Evolutionary conservation across 495 filamentous ascomycete species (phyloP), one percentile per base, ranked within the genome.

Genomic region (Trichodelitschia bisporula): DNA sequence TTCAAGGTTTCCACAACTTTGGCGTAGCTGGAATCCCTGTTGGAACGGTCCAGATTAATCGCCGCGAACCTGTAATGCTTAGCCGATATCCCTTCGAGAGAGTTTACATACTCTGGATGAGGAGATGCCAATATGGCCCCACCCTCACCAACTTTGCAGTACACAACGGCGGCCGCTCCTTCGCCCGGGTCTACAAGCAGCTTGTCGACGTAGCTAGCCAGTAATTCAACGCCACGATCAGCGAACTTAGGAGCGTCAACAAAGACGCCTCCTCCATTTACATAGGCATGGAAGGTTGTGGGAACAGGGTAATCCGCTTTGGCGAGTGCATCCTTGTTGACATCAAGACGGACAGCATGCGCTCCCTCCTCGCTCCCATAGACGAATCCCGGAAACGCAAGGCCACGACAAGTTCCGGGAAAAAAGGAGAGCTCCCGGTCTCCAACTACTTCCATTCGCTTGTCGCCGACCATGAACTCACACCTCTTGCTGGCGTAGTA

Each of bases 251-350:
- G 58, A 12, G 77, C 73, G 53, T 86, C 70, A 6, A 89, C 73
- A 57, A 92, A 97, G n/a, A 89, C 69, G 6, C 89, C 83, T 2
- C 86, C 86, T 2, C 86, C 86, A 49, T 97, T 97, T 47, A 84
- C 91, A 44, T 97, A 97, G 8, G 65, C 71, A 26, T 57, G 56
- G 40, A 93, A 82, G 4, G 77, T n/a, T n/a, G n/a, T n/a, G n/a
- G n/a, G n/a, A n/a, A n/a, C n/a, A 13, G 15, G 24, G 1, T 13
- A 49, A n/a, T 53, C 37, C 13, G 44, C 47, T 0, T 49, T 56
- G 9, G 46, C 44, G 32, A 86, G 63, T 1, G 54, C 56, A 8
- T 53, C 57, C 43, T 71, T 74, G 16, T 62, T 55, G 18, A 84
- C 70, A 35, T 55, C 55, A 13, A 97, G 38, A 30, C 63, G 60